Conservation (phyloP, 768 basidiomycete species). For the Auriscalpium vulgare region DNA sequence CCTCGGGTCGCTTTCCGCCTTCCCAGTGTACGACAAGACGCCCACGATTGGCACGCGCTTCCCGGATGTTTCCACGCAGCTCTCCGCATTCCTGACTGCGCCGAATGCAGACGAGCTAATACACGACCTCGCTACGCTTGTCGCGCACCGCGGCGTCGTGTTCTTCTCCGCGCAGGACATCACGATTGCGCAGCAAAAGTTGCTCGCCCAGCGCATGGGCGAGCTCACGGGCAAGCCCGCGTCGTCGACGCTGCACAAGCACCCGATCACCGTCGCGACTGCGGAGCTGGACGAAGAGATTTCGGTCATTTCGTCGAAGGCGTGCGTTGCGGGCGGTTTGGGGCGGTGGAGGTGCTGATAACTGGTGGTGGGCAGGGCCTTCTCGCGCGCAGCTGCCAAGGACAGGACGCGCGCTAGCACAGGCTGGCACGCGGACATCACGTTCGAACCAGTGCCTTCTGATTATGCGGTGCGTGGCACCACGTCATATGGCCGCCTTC, state of each 20-base stretch:
- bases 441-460: constrained; percentile 52
- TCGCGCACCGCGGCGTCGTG: constrained; percentile 52
- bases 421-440: constrained; percentile 51
- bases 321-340: constrained; percentile 18
- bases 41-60: constrained; percentile 53
- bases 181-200: constrained; percentile 40
- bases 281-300: constrained; percentile 47
- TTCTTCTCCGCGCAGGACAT: constrained; percentile 55
- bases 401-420: constrained; percentile 30
- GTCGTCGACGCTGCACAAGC: constrained; percentile 42
- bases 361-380: constrained; percentile 23
- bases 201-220: constrained; percentile 41
- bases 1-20: constrained; percentile 30
- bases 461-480: constrained; percentile 41
- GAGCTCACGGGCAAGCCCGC: constrained; percentile 40
- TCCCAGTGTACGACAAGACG: constrained; percentile 34
- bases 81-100: constrained; percentile 36
- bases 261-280: constrained; percentile 44
- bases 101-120: constrained; percentile 42
- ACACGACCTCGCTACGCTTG: constrained; percentile 44
- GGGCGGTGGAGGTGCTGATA: neutral
- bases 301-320: constrained; percentile 40
- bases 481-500: neutral
- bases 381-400: constrained; percentile 27
- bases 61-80: constrained; percentile 34